These are phyloP conservation scores for Pleurotus ostreatus DNA, from an alignment of 768 basidiomycete species.

Conservation along the genomic window DNA sequence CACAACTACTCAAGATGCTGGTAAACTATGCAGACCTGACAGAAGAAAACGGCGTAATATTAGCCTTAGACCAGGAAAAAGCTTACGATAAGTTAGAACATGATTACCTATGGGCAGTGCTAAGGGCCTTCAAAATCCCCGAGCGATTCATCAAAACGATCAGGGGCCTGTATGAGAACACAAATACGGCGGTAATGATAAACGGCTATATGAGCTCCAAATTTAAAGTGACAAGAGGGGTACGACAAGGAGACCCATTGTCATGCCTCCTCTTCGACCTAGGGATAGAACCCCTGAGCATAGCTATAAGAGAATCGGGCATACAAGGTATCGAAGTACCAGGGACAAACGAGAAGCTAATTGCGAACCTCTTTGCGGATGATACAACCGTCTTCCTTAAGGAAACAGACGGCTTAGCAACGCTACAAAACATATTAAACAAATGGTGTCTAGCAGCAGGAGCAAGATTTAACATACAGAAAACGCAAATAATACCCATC, in stretches of 20 bases:
- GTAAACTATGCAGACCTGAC: conserved; percentile 17
- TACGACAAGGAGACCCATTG: conserved; percentile 33
- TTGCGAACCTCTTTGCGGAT: conserved; percentile 34
- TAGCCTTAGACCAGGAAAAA: conserved; percentile 15
- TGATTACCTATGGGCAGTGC: background rate
- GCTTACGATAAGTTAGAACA: background rate
- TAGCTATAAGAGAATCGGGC: no score
- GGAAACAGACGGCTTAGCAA: background rate
- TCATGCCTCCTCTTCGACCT: conserved; percentile 35
- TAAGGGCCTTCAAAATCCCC: conserved; percentile 13
- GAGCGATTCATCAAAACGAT: conserved; percentile 21
- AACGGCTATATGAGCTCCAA: no score
- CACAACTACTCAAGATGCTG: conserved; percentile 20
- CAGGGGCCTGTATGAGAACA: background rate
- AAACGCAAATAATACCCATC: no score
- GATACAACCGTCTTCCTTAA: conserved; percentile 23
- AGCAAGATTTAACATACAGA: conserved; percentile 9
- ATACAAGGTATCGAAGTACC: no score
- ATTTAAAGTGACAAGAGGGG: conserved; percentile 20
- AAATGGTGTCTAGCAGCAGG: conserved; percentile 24
- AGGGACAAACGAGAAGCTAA: no score
- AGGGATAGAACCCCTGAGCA: conserved; percentile 21
- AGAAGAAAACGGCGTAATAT: conserved; percentile 21
- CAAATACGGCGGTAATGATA: no score
- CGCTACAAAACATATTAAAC: conserved; percentile 10